A percentile compares a stretch with the other conserved stretches of the same genome.
These are phyloP conservation scores for Gossypium longicalyx DNA, from an alignment of 345 rosid genomes.

Conservation along the genomic window DNA sequence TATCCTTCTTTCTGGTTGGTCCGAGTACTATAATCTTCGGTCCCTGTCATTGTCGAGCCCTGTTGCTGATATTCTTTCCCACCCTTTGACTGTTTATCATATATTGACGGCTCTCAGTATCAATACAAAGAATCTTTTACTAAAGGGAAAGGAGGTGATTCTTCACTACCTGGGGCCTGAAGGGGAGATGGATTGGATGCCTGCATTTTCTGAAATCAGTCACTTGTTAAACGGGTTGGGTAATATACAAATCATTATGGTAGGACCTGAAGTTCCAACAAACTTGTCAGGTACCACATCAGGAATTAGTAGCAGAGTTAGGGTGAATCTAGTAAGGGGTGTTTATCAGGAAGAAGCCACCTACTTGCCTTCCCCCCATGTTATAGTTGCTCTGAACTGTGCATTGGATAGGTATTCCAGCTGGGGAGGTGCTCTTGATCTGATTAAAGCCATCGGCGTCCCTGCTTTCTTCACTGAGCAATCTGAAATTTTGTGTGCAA, in stretches of 20 bases:
- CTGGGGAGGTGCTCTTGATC: conserved; percentile 47
- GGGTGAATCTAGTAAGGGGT: conserved; percentile 43
- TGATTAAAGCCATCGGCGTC: conserved; percentile 29
- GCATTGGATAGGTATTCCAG: conserved; percentile 32
- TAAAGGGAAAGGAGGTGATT: conserved; percentile 41
- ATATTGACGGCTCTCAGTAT: conserved; percentile 43
- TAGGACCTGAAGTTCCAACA: conserved; percentile 43
- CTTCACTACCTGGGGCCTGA: conserved; percentile 43
- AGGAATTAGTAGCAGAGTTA: conserved; percentile 39
- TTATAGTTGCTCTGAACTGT: conserved; percentile 47
- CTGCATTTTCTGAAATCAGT: conserved; percentile 40
- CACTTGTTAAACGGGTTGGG: conserved; percentile 39
- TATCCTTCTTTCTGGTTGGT: conserved; percentile 47
- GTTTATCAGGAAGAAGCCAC: conserved; percentile 52
- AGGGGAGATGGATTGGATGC: conserved; percentile 45
- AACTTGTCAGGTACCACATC: conserved; percentile 40
- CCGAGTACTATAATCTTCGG: conserved; percentile 48
- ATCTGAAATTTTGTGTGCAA: conserved; percentile 45
- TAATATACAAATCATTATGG: conserved; percentile 41
- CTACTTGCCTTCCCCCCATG: conserved; percentile 45
- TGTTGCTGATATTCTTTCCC: conserved; percentile 45
- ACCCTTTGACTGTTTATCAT: conserved; percentile 49
- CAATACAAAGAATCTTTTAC: conserved; percentile 43
- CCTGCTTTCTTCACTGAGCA: conserved; percentile 49
- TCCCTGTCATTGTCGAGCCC: conserved; percentile 50